Base-by-base conservation (phyloP, 108 stramenopile species). In the Mediolabrus comicus region DNA sequence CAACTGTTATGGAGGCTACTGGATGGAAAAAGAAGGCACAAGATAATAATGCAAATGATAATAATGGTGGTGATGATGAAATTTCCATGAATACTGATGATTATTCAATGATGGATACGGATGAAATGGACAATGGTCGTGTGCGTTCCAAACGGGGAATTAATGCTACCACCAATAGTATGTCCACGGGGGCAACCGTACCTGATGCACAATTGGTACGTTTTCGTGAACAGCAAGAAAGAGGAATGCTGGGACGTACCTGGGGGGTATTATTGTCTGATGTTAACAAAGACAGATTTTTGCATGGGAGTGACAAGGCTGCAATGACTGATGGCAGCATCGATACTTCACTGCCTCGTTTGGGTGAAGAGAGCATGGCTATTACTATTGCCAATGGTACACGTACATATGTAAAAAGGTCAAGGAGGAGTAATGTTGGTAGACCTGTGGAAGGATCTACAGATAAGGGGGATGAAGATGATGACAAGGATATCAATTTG, bases 1-100 rank as follows among this genome's bases (percentile, higher is more conserved):
- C 69, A 19, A 71, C 52, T 12, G 62, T 59, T 39, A 79, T 79
- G 77, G 70, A 79, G 46, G 77, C 77, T 27, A 67, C 70, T 1
- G 29, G 24, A 0, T 79, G 77, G 77, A 79, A 71, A 26, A 71
- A 71, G 64, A 59, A 17, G 33, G 31, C 28, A 53, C 19, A 53
- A 27, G 53, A 75, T 11, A 27, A 28, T 28, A 25, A 63, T 51
- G 22, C 0, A 5, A 51, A 39, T 13, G 72, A 65, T 0, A n/a
- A 28, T 28, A 25, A 63, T 51, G 22, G 1, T 12, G 33, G 31
- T 13, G 72, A 65, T 0, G 43, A 52, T 9, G 62, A 36, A 2
- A 43, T 56, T 9, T 59, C 46, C 33, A 35, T 63, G 13, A 62
- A 70, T 39, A 24, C 51, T 22, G 69, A 69, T 53, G 34, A 78